Evolutionary conservation across 164 flowering plant species (phyloP).

Genomic region (grape (Vitis vinifera)): ASM3070453v1 NC_081818.1:27638501-27639000

Average conservation of each 20-base stretch:
- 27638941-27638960: constrained; percentile 74
- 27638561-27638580: neutral
- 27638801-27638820: neutral
- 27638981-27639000: constrained; percentile 74
- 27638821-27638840: too few relatives aligned
- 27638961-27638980: constrained; percentile 69
- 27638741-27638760: constrained; percentile 86
- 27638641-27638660: constrained; percentile 90
- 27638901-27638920: constrained; percentile 78
- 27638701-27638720: constrained; percentile 72
- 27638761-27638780: neutral
- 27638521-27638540: too few relatives aligned
- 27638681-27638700: constrained; percentile 85
- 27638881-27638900: constrained; percentile 84
- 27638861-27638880: constrained; percentile 96
- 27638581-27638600: constrained; percentile 60
- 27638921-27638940: constrained; percentile 63
- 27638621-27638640: constrained; percentile 91
- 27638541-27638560: too few relatives aligned
- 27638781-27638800: too few relatives aligned
- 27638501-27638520: too few relatives aligned
- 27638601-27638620: constrained; percentile 96
- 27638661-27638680: constrained; percentile 99
- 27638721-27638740: constrained; percentile 76
- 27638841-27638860: constrained; percentile 65